These are phyloP conservation scores for Bipolaris sorokiniana DNA, from an alignment of 2,329 filamentous ascomycete genomes.

Conservation along the genomic window DNA sequence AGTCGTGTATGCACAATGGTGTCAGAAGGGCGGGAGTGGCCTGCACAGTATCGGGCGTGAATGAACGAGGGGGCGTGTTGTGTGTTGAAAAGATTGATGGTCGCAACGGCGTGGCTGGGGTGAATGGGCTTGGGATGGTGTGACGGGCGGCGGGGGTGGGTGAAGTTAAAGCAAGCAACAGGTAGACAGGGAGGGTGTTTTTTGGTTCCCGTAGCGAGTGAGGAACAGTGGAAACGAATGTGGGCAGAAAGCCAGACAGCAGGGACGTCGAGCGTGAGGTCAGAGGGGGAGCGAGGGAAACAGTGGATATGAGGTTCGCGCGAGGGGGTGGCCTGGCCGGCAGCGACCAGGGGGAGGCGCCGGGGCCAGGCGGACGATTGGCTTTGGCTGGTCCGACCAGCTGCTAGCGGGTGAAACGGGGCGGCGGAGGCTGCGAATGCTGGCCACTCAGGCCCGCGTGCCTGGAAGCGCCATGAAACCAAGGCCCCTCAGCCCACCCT, in stretches of 20 bases:
- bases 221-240: conserved; percentile 43
- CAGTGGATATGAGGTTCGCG: conserved; percentile 35
- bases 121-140: neutral
- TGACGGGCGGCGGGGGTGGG: too few relatives aligned
- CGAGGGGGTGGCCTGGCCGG: conserved; percentile 10
- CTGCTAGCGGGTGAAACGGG: conserved; percentile 29
- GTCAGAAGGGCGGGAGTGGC: conserved; percentile 20
- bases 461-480: conserved; percentile 39
- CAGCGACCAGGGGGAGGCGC: neutral
- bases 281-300: conserved; percentile 25
- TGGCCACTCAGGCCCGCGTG: conserved; percentile 31
- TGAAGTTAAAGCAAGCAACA: neutral
- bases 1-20: conserved; percentile 17
- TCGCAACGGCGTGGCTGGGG: neutral
- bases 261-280: conserved; percentile 26
- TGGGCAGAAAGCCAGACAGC: conserved; percentile 19
- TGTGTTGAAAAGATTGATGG: conserved; percentile 4
- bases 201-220: conserved; percentile 39
- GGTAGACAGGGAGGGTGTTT: conserved; percentile 2
- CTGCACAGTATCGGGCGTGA: conserved; percentile 22
- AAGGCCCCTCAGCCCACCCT: conserved; percentile 12
- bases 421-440: conserved; percentile 13
- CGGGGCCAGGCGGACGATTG: conserved; percentile 24
- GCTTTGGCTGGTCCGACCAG: conserved; percentile 18
- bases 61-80: conserved; percentile 5